A percentile compares a stretch with the other conserved stretches of the same genome.
Evolutionary conservation across 2,329 filamentous ascomycete genomes (phyloP).

Genomic region (Dryadomyces quercivorus): DNA sequence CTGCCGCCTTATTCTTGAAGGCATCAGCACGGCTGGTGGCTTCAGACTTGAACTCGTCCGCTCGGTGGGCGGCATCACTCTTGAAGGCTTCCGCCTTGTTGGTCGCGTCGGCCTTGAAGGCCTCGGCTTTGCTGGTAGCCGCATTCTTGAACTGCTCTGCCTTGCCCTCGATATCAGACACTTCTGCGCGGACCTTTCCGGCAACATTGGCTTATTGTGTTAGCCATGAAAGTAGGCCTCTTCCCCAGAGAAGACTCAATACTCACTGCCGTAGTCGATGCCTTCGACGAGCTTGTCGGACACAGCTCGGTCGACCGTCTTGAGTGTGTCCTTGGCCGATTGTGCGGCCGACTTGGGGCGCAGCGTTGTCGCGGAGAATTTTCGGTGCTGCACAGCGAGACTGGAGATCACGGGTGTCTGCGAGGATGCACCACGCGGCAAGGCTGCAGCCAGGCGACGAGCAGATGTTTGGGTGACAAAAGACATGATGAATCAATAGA

Average conservation of each 20-base stretch:
- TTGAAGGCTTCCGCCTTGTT: background rate
- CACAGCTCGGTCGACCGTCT: conserved; percentile 46
- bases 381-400: conserved; percentile 17
- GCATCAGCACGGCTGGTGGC: background rate
- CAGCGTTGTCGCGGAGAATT: conserved; percentile 36
- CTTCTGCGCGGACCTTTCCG: conserved; percentile 35
- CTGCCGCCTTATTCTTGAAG: conserved; percentile 17
- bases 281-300: conserved; percentile 50
- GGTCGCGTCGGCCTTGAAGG: too few species aligned
- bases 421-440: conserved; percentile 12
- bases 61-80: conserved; percentile 27
- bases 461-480: conserved; percentile 34
- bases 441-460: conserved; percentile 27
- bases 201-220: conserved; percentile 21
- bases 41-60: conserved; percentile 12
- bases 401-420: conserved; percentile 17
- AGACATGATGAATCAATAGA: conserved; percentile 31
- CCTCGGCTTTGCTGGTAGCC: background rate
- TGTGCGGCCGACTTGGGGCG: conserved; percentile 38
- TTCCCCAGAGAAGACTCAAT: background rate
- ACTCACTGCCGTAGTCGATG: conserved; percentile 44
- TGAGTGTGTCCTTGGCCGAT: conserved; percentile 45
- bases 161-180: conserved; percentile 12
- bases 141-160: too few species aligned
- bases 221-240: too few species aligned